Percentiles rank a stretch among this genome's conserved stretches.
Evolutionary conservation across 805 yeast genomes (phyloP).

Genomic region (Lachancea sp.): DNA sequence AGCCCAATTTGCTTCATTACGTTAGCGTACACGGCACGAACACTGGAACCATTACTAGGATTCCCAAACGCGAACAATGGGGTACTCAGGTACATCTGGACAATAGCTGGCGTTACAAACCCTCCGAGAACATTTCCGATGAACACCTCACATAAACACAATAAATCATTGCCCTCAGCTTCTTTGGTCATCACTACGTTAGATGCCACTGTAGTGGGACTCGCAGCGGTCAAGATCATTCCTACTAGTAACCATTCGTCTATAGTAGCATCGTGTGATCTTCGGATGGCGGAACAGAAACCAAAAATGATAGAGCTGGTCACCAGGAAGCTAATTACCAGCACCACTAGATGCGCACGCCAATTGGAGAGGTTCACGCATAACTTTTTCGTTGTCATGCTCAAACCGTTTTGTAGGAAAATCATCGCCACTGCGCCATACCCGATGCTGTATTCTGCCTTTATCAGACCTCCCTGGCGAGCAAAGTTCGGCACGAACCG

Average conservation of each 20-base stretch:
- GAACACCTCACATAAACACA: slow-evolving; percentile 78
- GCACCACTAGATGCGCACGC: slow-evolving; percentile 75
- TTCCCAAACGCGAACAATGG: slow-evolving; percentile 72
- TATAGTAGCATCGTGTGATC: slow-evolving; percentile 51
- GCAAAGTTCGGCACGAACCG: slow-evolving; percentile 79
- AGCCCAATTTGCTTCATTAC: slow-evolving; percentile 88
- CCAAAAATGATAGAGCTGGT: slow-evolving; percentile 71
- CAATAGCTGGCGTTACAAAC: slow-evolving; percentile 77
- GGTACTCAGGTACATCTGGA: slow-evolving; percentile 56
- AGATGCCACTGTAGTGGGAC: slow-evolving; percentile 89
- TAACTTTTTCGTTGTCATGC: slow-evolving; percentile 62
- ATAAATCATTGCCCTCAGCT: slow-evolving; percentile 75
- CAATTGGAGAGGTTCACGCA: slow-evolving; percentile 59
- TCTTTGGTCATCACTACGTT: slow-evolving; percentile 87
- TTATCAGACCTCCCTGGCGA: slow-evolving; percentile 69
- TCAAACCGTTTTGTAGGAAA: slow-evolving; percentile 73
- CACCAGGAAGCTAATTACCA: slow-evolving; percentile 61
- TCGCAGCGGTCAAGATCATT: slow-evolving; percentile 71
- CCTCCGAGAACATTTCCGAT: slow-evolving; percentile 83
- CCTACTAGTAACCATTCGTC: slow-evolving; percentile 78
- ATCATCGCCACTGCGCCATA: slow-evolving; percentile 86
- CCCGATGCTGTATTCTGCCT: slow-evolving; percentile 69
- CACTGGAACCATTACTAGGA: slow-evolving; percentile 53
- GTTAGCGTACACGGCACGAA: slow-evolving; percentile 53
- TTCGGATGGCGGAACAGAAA: slow-evolving; percentile 57